Evolutionary conservation across 2,329 filamentous ascomycete species (phyloP).

Genomic region (Paraconiothyrium sp.): DNA sequence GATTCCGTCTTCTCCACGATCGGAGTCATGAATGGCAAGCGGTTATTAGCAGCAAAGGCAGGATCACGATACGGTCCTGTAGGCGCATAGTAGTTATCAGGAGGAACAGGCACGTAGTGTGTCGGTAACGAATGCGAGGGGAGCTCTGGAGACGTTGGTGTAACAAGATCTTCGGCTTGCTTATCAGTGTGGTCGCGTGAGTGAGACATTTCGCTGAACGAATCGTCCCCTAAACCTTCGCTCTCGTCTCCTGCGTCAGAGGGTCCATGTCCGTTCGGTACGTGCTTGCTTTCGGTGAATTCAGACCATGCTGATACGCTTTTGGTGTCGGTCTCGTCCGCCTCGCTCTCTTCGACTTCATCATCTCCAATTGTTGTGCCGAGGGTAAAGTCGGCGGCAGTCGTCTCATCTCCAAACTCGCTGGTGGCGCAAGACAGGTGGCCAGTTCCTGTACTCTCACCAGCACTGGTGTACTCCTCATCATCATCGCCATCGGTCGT

Average conservation of each 20-base stretch:
- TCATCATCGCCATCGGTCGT: constrained; percentile 69
- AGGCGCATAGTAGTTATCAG: constrained; percentile 85
- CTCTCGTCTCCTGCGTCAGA: constrained; percentile 51
- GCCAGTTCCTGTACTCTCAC: constrained; percentile 83
- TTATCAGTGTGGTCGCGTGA: constrained; percentile 39
- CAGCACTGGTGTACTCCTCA: constrained; percentile 85
- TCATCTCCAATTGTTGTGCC: constrained; percentile 46
- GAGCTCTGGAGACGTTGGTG: constrained; percentile 57
- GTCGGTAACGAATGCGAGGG: constrained; percentile 54
- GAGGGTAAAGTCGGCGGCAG: constrained; percentile 60
- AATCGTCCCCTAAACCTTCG: constrained; percentile 45
- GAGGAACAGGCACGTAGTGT: constrained; percentile 80
- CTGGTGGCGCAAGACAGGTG: constrained; percentile 70
- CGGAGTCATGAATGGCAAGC: constrained; percentile 97
- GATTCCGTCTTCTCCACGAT: constrained; percentile 96
- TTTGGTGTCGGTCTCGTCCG: constrained; percentile 50
- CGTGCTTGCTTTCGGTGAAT: constrained; percentile 77
- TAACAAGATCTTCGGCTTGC: constrained; percentile 54
- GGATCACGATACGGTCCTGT: constrained; percentile 83
- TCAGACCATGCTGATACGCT: constrained; percentile 86
- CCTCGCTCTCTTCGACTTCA: constrained; percentile 38
- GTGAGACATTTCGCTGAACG: constrained; percentile 45
- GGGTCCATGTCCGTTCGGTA: constrained; percentile 57
- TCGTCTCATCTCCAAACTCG: constrained; percentile 71
- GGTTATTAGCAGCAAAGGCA: constrained; percentile 82